phyloP scores from a whole-genome alignment of 2,329 filamentous ascomycete species.

The Tolypocladium sp. region DNA sequence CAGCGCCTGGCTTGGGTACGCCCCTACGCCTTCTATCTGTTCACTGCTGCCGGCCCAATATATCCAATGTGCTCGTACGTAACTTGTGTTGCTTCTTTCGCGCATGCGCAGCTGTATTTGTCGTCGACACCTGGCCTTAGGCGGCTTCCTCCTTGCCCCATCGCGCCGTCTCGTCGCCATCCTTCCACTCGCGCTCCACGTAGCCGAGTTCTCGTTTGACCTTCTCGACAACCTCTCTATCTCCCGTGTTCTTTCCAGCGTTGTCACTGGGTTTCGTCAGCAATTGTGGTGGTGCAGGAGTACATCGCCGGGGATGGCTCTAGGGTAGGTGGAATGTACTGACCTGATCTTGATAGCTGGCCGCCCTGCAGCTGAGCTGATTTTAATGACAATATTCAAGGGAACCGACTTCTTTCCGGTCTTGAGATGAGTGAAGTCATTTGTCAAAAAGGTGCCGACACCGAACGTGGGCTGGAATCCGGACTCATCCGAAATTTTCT shows the following conservation, averaged over 20 bases:
- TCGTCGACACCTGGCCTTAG: constrained; percentile 4
- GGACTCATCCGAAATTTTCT: constrained; percentile 66
- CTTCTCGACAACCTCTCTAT: constrained; percentile 65
- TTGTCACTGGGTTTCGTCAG: constrained; percentile 51
- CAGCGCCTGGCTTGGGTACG: background rate
- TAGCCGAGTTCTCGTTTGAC: constrained; percentile 86
- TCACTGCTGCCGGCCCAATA: background rate
- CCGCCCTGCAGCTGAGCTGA: constrained; percentile 73
- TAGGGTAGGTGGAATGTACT: constrained; percentile 2
- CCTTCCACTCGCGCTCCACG: constrained; percentile 72
- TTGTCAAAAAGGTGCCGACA: constrained; percentile 91
- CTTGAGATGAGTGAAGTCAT: constrained; percentile 71
- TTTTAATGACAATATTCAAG: constrained; percentile 96
- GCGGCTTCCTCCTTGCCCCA: constrained; percentile 55
- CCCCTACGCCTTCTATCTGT: background rate
- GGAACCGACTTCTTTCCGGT: constrained; percentile 79
- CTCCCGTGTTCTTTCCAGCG: constrained; percentile 87
- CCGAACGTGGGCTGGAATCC: constrained; percentile 86
- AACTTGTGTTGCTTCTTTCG: background rate
- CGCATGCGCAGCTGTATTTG: background rate
- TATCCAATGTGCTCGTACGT: background rate
- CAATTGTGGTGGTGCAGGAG: background rate
- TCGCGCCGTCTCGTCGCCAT: constrained; percentile 72
- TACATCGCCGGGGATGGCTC: background rate
- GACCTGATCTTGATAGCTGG: constrained; percentile 81